These are phyloP conservation scores for Fusarium sp. DNA, from an alignment of 2,329 filamentous ascomycete genomes.

Conservation along the genomic window DNA sequence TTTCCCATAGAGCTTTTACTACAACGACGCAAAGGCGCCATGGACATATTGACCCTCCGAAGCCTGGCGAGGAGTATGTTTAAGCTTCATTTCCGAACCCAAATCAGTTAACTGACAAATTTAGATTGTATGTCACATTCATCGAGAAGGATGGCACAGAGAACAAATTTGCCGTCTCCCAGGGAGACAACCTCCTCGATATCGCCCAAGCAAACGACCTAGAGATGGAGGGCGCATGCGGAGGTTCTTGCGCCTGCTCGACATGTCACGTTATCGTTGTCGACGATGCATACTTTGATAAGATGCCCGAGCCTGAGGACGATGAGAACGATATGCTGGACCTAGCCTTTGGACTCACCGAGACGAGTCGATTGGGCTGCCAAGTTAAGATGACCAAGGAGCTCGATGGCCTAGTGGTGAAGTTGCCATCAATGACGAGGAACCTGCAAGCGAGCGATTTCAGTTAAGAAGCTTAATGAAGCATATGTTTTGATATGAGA, in stretches of 20 bases:
- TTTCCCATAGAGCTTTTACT: conserved; percentile 70
- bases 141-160: conserved; percentile 88
- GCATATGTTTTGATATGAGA: conserved; percentile 36
- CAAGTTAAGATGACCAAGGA: conserved; percentile 94
- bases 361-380: conserved; percentile 86
- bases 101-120: conserved; percentile 11
- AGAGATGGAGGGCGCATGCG: conserved; percentile 98
- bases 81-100: not conserved
- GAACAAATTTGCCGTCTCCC: conserved; percentile 81
- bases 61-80: conserved; percentile 89
- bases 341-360: conserved; percentile 88
- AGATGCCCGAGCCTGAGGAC: conserved; percentile 81
- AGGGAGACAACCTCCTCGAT: conserved; percentile 93
- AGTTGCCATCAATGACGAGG: conserved; percentile 91
- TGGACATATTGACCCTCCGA: conserved; percentile 85
- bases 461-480: conserved; percentile 50
- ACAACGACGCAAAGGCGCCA: conserved; percentile 72
- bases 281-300: conserved; percentile 79
- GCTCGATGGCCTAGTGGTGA: conserved; percentile 86
- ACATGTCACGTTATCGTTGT: conserved; percentile 92
- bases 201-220: conserved; percentile 95
- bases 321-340: conserved; percentile 94
- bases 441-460: conserved; percentile 98
- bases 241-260: conserved; percentile 92
- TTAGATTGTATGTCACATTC: conserved; percentile 88